Evolutionary conservation across 192 early-diverging fungal genomes (phyloP).

Genomic region (Chytriomyces sp.): DNA sequence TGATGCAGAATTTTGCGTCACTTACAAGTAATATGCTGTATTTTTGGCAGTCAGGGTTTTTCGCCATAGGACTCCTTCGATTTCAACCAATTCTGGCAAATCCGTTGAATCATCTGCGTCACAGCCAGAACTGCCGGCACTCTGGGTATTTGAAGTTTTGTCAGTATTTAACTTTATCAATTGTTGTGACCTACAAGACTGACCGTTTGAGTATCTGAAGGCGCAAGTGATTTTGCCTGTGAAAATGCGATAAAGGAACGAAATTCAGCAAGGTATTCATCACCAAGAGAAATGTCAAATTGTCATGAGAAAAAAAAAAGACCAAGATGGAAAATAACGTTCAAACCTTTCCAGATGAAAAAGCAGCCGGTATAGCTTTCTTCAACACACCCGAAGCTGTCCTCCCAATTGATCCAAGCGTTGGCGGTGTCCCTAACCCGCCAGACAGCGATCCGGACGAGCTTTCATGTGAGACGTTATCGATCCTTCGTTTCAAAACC

Average conservation of each 20-base stretch:
- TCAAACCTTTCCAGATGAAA: not conserved
- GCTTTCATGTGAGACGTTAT: not conserved
- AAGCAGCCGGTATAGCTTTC: not conserved
- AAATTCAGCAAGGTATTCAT: not conserved
- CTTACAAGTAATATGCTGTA: slow-evolving; percentile 56
- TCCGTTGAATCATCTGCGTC: not conserved
- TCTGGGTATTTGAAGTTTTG: not conserved
- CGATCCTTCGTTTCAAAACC: slow-evolving; percentile 23
- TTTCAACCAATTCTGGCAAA: slow-evolving; percentile 58
- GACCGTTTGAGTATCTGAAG: not conserved
- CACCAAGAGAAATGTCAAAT: not conserved
- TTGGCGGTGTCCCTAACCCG: not conserved
- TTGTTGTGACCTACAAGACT: not conserved
- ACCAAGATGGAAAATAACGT: not conserved
- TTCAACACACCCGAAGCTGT: slow-evolving; percentile 20
- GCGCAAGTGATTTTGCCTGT: not conserved
- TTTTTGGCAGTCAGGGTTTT: slow-evolving; percentile 53
- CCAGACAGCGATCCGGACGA: not conserved
- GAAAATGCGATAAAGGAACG: not conserved
- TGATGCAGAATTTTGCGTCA: slow-evolving; percentile 1
- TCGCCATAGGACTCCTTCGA: slow-evolving; percentile 53
- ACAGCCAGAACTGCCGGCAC: too few relatives aligned
- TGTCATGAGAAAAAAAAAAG: not conserved
- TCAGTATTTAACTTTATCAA: not conserved
- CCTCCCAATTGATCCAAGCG: slow-evolving; percentile 17